Evolutionary conservation across 306 rosid species (phyloP), one percentile per base, ranked within the genome.

Genomic region (Cicer yamashitae): DNA sequence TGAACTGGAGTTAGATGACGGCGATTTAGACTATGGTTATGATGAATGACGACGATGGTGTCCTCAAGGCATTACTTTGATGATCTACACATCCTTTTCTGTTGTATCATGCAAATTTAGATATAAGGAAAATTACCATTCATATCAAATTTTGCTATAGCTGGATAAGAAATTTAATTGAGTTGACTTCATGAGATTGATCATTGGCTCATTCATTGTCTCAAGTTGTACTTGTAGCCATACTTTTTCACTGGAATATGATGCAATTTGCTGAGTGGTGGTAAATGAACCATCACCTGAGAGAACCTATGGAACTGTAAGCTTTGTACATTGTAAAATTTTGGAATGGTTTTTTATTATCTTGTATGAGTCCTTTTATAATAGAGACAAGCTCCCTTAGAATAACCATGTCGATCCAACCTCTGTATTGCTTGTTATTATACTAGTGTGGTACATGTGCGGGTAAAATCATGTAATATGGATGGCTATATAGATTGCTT

Each of bases 1-100:
- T 64, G 97, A 88, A 54, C 79, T 83, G 71, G 99, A 89, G 60
- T 75, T 87, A 76, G 97, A 88, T 46, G 97, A 89, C 3, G 91
- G 63, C 13, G 86, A 73, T 78, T 87, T 71, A 70, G 90, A 85
- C 68, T 83, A 81, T 71, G 87, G 57, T 40, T 84, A 77, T 53
- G 72, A 85, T 70, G 88, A 85, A 30, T 30, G 37, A 30, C 37
- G 6, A 30, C 37, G 37, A 30, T 30, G 37, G 37, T 30, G 37
- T 30, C 37, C 37, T 30, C 37, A 30, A 30, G 3, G 37, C 37
- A 30, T 30, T 30, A 30, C 37, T 30, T 58, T 40, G 47, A 71
- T 46, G 56, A 52, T 34, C 43, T n/a, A 66, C 37, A 14, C 37
- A 14, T 70, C 41, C 6, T 52, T 67, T 72, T 83, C 73, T 60